Percentiles rank a stretch among this genome's conserved stretches.
phyloP scores from a whole-genome alignment of 108 stramenopile genomes.

The Cafeteria roenbergensis region DNA sequence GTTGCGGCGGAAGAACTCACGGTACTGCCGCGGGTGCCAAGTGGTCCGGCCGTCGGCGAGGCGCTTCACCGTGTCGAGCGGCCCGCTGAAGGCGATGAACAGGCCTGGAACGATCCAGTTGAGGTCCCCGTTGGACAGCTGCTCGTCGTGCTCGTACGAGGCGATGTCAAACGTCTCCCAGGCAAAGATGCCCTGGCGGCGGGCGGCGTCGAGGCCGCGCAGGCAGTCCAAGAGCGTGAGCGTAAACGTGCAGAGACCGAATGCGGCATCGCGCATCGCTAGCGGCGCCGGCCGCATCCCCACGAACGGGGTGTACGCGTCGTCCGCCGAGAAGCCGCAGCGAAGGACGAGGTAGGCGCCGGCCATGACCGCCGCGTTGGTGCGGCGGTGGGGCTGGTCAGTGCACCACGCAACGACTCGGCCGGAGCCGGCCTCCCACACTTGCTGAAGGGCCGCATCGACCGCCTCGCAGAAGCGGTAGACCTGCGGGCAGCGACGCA shows the following conservation, averaged over 20 bases:
- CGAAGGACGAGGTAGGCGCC: background rate
- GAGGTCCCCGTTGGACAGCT: slow-evolving; percentile 22
- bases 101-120: slow-evolving; percentile 23
- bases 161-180: slow-evolving; percentile 2
- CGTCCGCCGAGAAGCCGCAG: background rate
- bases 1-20: slow-evolving; percentile 9
- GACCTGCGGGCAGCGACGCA: background rate
- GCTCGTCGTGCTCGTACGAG: slow-evolving; percentile 8
- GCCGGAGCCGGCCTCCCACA: background rate
- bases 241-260: slow-evolving; percentile 23
- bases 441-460: background rate
- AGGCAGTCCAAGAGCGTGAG: slow-evolving; percentile 16
- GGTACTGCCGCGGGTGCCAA: slow-evolving; percentile 12
- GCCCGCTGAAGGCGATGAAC: slow-evolving; percentile 22
- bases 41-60: slow-evolving; percentile 10
- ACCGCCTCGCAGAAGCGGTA: background rate
- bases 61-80: slow-evolving; percentile 2
- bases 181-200: background rate
- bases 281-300: slow-evolving; percentile 10
- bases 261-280: slow-evolving; percentile 25
- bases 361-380: slow-evolving; percentile 21
- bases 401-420: slow-evolving; percentile 3
- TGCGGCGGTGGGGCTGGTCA: slow-evolving; percentile 9
- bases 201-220: slow-evolving; percentile 13
- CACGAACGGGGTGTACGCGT: slow-evolving; percentile 17